These are phyloP conservation scores for Stemphylium lycopersici DNA, from an alignment of 2,329 filamentous ascomycete species.

Conservation along the genomic window DNA sequence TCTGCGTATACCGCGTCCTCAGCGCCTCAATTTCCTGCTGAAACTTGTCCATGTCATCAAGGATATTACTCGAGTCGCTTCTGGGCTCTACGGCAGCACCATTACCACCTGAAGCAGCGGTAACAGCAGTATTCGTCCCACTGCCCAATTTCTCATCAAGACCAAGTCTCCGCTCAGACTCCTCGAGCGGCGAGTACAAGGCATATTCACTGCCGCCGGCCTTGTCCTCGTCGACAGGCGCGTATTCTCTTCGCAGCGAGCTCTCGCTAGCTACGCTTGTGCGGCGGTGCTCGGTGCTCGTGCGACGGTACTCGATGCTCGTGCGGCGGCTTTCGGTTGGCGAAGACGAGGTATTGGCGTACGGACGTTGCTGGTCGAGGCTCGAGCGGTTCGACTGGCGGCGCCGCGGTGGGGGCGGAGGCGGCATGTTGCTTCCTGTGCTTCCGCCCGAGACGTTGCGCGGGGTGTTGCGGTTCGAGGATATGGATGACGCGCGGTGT, in stretches of 20 bases:
- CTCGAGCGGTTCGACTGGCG: constrained; percentile 43
- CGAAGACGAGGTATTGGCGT: constrained; percentile 19
- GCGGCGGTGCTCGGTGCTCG: constrained; percentile 40
- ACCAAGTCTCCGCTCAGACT: constrained; percentile 26
- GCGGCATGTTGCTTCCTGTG: constrained; percentile 28
- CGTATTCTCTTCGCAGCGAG: constrained; percentile 36
- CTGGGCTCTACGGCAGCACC: neutral
- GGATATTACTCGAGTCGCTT: constrained; percentile 36
- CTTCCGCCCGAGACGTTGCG: constrained; percentile 39
- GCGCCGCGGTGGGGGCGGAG: constrained; percentile 42
- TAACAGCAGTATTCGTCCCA: neutral
- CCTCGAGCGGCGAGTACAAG: constrained; percentile 38
- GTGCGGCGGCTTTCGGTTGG: constrained; percentile 38
- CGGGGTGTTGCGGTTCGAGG: constrained; percentile 31
- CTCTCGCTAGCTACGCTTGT: constrained; percentile 43
- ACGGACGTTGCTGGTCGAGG: constrained; percentile 39
- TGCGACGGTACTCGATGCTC: constrained; percentile 35
- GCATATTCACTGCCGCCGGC: constrained; percentile 25
- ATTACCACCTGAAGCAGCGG: neutral
- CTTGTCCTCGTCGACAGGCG: constrained; percentile 21
- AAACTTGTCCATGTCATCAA: constrained; percentile 49
- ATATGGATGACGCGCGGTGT: constrained; percentile 35
- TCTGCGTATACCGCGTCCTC: constrained; percentile 34
- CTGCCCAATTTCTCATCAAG: neutral
- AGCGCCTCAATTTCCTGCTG: constrained; percentile 49